Conservation (phyloP, 495 filamentous ascomycete species). For the Talaromyces stipitatus region DNA sequence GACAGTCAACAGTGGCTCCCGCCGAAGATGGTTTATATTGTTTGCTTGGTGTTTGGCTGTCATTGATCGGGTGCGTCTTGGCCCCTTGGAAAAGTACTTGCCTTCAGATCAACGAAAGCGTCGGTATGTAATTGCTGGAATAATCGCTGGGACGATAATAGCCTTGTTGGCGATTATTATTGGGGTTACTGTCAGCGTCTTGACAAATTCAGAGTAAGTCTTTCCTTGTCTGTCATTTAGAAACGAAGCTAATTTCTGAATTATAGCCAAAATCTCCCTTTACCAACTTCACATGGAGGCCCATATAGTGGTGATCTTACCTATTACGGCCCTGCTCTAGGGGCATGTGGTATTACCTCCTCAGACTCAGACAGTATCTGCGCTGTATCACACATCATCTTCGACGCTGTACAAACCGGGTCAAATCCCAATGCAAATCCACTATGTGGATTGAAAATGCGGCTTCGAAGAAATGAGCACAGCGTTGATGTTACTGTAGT, state of each 20-base stretch:
- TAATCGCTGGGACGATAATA: slow-evolving; percentile 24
- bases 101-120: slow-evolving; percentile 15
- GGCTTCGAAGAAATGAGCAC: slow-evolving; percentile 43
- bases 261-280: slow-evolving; percentile 38
- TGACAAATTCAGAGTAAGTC: slow-evolving; percentile 14
- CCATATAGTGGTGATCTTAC: slow-evolving; percentile 61
- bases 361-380: slow-evolving; percentile 48
- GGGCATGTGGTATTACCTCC: slow-evolving; percentile 60
- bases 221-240: neutral
- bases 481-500: slow-evolving; percentile 64
- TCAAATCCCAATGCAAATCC: slow-evolving; percentile 63
- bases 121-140: slow-evolving; percentile 14
- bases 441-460: slow-evolving; percentile 58
- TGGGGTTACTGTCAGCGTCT: slow-evolving; percentile 47
- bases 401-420: slow-evolving; percentile 49
- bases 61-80: slow-evolving; percentile 1
- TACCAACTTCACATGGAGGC: slow-evolving; percentile 41
- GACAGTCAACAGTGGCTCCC: neutral
- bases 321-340: slow-evolving; percentile 61
- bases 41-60: neutral
- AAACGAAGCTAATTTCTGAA: too few species aligned
- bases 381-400: slow-evolving; percentile 59
- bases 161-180: slow-evolving; percentile 43
- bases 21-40: neutral
- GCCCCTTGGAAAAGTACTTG: neutral